These are phyloP conservation scores for sunflower (Helianthus annuus) DNA, from an alignment of 129 eudicot genomes.

Conservation along the genomic window DNA sequence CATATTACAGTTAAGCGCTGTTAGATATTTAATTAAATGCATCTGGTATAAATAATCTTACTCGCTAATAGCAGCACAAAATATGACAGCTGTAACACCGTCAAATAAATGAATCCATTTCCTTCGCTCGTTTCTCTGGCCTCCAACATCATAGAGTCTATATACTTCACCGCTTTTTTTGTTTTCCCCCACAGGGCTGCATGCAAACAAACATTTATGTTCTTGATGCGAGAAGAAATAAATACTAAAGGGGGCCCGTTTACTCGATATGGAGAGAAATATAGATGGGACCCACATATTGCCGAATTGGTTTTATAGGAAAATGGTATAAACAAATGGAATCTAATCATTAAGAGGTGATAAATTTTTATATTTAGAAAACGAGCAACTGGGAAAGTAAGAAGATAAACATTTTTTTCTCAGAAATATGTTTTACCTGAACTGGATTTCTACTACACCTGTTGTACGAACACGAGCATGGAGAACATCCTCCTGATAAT, in stretches of 20 bases:
- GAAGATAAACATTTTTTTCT: neutral
- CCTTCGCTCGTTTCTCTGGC: slow-evolving; percentile 97
- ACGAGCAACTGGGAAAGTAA: neutral
- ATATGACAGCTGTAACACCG: slow-evolving; percentile 94
- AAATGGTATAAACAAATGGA: slow-evolving; percentile 5
- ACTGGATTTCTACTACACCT: slow-evolving; percentile 97
- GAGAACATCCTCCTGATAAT: slow-evolving; percentile 93
- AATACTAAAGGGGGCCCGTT: neutral
- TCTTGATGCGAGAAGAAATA: neutral
- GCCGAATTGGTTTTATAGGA: slow-evolving; percentile 2
- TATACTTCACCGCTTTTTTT: slow-evolving; percentile 97
- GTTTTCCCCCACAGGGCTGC: slow-evolving; percentile 98
- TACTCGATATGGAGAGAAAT: no score
- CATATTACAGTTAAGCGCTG: neutral
- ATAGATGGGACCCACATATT: slow-evolving; percentile 6
- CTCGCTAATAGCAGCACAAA: slow-evolving; percentile 99
- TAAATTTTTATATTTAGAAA: slow-evolving; percentile 1
- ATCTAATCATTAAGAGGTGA: neutral
- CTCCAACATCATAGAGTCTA: slow-evolving; percentile 97
- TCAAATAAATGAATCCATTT: slow-evolving; percentile 99
- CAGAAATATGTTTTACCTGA: slow-evolving; percentile 56
- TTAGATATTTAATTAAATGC: slow-evolving; percentile 17
- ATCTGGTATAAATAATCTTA: slow-evolving; percentile 38
- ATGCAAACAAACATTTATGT: slow-evolving; percentile 23
- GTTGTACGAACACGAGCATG: slow-evolving; percentile 96